These are phyloP conservation scores for Trichopus zeylanicus DNA, from an alignment of 116 monocot genomes.

Conservation along the genomic window DNA sequence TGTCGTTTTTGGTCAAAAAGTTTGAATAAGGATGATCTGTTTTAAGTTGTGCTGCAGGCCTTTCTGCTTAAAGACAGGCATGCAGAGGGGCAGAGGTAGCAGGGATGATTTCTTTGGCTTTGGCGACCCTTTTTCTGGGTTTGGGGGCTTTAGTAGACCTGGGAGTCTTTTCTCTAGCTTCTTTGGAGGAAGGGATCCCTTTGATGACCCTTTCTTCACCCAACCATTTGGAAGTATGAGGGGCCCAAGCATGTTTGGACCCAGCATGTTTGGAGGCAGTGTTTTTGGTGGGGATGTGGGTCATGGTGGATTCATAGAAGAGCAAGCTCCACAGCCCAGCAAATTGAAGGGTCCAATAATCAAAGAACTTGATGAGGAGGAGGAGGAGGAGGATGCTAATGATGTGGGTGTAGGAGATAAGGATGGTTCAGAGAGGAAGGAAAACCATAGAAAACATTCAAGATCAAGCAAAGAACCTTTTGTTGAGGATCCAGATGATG, in stretches of 20 bases:
- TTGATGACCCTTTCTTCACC: slow-evolving; percentile 59
- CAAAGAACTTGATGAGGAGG: slow-evolving; percentile 57
- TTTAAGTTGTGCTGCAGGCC: neutral
- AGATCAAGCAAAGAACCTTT: slow-evolving; percentile 43
- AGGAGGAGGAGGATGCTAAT: slow-evolving; percentile 47
- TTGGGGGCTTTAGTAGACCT: slow-evolving; percentile 38
- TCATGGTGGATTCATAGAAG: slow-evolving; percentile 25
- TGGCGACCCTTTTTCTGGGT: slow-evolving; percentile 50
- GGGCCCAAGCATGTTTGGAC: slow-evolving; percentile 43
- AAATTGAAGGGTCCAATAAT: slow-evolving; percentile 59
- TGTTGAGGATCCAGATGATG: slow-evolving; percentile 82
- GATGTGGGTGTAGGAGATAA: slow-evolving; percentile 2
- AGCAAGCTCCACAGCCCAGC: slow-evolving; percentile 7
- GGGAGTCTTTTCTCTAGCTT: slow-evolving; percentile 48
- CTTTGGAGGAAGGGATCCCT: slow-evolving; percentile 73
- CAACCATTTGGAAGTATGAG: slow-evolving; percentile 48
- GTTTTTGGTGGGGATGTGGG: slow-evolving; percentile 14
- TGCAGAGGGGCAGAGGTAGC: slow-evolving; percentile 57
- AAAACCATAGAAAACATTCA: slow-evolving; percentile 33
- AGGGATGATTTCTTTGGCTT: slow-evolving; percentile 46
- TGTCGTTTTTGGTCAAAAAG: too few relatives aligned
- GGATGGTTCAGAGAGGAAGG: slow-evolving; percentile 14
- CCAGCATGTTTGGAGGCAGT: slow-evolving; percentile 24
- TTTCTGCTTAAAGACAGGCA: slow-evolving; percentile 12
- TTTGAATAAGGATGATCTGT: neutral